Evolutionary conservation across 2,329 filamentous ascomycete genomes (phyloP).

Genomic region (Neonectria neomacrospora): DNA sequence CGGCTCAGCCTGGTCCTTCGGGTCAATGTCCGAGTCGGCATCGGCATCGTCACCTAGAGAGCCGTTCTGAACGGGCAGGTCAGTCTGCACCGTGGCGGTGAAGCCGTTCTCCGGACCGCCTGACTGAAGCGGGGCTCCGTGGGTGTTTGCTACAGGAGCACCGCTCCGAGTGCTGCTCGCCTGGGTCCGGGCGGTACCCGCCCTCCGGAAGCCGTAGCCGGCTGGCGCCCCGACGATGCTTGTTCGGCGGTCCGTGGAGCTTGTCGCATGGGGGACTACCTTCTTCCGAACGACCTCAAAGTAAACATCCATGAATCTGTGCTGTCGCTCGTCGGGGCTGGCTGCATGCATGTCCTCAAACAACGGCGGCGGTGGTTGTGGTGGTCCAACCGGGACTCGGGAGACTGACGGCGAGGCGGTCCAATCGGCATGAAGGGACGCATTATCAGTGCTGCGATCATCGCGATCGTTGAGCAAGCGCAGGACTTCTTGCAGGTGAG

Average conservation of each 20-base stretch:
- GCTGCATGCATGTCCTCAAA: conserved; percentile 61
- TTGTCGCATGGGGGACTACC: conserved; percentile 52
- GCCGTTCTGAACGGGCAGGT: neutral
- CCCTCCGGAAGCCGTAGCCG: conserved; percentile 35
- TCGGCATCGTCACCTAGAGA: conserved; percentile 26
- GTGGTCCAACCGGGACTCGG: neutral
- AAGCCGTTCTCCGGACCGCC: neutral
- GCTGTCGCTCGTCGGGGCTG: conserved; percentile 60
- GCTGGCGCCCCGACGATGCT: conserved; percentile 41
- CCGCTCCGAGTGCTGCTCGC: conserved; percentile 35
- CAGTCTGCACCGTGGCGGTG: neutral
- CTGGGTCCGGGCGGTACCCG: conserved; percentile 38
- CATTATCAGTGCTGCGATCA: conserved; percentile 42
- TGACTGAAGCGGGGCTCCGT: neutral
- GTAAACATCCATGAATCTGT: conserved; percentile 64
- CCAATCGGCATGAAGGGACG: conserved; percentile 37
- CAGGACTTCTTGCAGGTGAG: conserved; percentile 62
- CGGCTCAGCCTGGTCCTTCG: conserved; percentile 26
- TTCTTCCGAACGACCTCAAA: conserved; percentile 56
- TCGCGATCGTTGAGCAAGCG: conserved; percentile 57
- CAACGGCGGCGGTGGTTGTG: conserved; percentile 31
- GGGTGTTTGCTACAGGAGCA: conserved; percentile 18
- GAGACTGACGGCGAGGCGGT: conserved; percentile 22
- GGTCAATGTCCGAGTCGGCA: conserved; percentile 26
- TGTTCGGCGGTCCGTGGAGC: conserved; percentile 42